Percentiles rank a stretch among this genome's conserved stretches.
Conservation (phyloP, 495 filamentous ascomycete genomes). For the Aspergillus diversus region DNA sequence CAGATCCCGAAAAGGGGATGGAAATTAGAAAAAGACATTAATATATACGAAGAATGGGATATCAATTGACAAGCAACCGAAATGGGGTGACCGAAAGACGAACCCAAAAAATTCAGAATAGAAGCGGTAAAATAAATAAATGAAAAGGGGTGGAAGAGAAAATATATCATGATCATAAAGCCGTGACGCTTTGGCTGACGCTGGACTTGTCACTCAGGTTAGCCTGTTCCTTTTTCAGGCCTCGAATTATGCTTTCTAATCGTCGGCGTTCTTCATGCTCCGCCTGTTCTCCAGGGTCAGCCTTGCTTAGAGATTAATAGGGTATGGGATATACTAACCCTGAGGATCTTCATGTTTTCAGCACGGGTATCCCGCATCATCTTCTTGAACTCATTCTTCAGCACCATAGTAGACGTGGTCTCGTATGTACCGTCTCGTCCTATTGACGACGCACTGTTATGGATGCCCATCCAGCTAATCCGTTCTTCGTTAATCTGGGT, state of each 20-base stretch:
- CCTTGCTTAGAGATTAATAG: slow-evolving; percentile 5
- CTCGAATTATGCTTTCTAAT: slow-evolving; percentile 62
- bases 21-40: slow-evolving; percentile 23
- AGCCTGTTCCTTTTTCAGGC: slow-evolving; percentile 57
- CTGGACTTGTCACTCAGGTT: slow-evolving; percentile 53
- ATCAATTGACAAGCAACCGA: slow-evolving; percentile 12
- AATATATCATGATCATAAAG: slow-evolving; percentile 44
- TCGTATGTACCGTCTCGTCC: slow-evolving; percentile 53
- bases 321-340: slow-evolving; percentile 52
- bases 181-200: slow-evolving; percentile 52
- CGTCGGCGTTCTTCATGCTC: slow-evolving; percentile 74
- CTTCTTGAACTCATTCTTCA: slow-evolving; percentile 85
- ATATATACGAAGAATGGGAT: slow-evolving; percentile 30
- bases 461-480: slow-evolving; percentile 69
- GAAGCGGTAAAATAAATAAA: slow-evolving; percentile 14
- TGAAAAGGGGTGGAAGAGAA: not conserved
- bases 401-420: slow-evolving; percentile 69
- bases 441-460: slow-evolving; percentile 49
- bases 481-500: slow-evolving; percentile 70
- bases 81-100: not conserved
- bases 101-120: slow-evolving; percentile 1
- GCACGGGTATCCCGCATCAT: slow-evolving; percentile 84
- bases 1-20: slow-evolving; percentile 7
- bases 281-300: slow-evolving; percentile 46
- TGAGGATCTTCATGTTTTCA: slow-evolving; percentile 69